Conservation (phyloP, 345 rosid species). For the Turnera subulata region DNA sequence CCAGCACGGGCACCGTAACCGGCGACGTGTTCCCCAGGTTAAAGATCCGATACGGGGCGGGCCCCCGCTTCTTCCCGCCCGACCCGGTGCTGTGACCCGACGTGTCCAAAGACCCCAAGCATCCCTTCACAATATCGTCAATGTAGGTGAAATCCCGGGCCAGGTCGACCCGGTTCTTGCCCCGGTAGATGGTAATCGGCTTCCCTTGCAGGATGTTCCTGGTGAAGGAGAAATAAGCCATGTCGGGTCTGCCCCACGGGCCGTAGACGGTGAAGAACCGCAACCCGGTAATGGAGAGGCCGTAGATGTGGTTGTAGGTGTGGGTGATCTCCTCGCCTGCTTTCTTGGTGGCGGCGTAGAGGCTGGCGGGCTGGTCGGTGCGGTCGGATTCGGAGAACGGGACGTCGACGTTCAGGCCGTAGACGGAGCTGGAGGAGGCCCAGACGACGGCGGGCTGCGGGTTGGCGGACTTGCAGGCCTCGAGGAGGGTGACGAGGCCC, state of each 20-base stretch:
- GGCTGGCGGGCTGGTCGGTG: slow-evolving; percentile 40
- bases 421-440: slow-evolving; percentile 39
- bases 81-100: slow-evolving; percentile 34
- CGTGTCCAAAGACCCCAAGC: slow-evolving; percentile 32
- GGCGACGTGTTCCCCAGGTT: slow-evolving; percentile 29
- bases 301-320: slow-evolving; percentile 35
- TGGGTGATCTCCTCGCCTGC: slow-evolving; percentile 42
- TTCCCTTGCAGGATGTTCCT: slow-evolving; percentile 33
- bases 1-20: slow-evolving; percentile 21
- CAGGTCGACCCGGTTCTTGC: slow-evolving; percentile 25
- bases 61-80: slow-evolving; percentile 35
- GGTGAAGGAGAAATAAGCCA: slow-evolving; percentile 40
- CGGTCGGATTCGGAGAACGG: slow-evolving; percentile 38
- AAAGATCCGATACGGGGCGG: slow-evolving; percentile 32
- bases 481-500: slow-evolving; percentile 27
- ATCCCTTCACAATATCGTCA: slow-evolving; percentile 37
- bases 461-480: slow-evolving; percentile 26
- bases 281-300: slow-evolving; percentile 34
- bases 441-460: slow-evolving; percentile 35
- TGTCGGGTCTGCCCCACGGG: slow-evolving; percentile 39
- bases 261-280: slow-evolving; percentile 38
- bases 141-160: slow-evolving; percentile 39
- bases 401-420: slow-evolving; percentile 30
- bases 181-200: slow-evolving; percentile 29
- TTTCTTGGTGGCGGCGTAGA: slow-evolving; percentile 37